Evolutionary conservation across 495 filamentous ascomycete genomes (phyloP).

Genomic region (Friedmanniomyces endolithicus): DNA sequence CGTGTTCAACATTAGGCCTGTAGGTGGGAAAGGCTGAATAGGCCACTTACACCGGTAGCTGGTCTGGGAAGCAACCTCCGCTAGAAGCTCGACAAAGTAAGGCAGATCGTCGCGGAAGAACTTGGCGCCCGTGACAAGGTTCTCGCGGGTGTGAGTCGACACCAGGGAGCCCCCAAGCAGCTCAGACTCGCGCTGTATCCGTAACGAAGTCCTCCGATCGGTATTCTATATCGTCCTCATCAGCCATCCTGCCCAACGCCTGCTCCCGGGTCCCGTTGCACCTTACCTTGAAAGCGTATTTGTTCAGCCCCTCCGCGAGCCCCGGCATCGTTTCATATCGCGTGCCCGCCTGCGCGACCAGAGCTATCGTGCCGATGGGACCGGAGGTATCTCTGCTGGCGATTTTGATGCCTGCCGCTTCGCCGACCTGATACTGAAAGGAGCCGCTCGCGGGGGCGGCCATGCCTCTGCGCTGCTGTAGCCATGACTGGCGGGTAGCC

Average conservation of each 20-base stretch:
- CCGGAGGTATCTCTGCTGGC: slow-evolving; percentile 77
- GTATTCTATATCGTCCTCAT: slow-evolving; percentile 50
- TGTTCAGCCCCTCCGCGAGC: slow-evolving; percentile 75
- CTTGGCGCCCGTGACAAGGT: slow-evolving; percentile 78
- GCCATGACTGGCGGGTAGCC: slow-evolving; percentile 54
- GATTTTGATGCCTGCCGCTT: slow-evolving; percentile 77
- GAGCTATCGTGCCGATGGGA: slow-evolving; percentile 74
- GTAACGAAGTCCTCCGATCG: slow-evolving; percentile 67
- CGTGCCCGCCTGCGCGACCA: slow-evolving; percentile 87
- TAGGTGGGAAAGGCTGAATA: not conserved
- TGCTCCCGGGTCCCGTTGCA: not conserved
- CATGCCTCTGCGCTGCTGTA: slow-evolving; percentile 54
- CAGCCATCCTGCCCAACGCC: slow-evolving; percentile 3
- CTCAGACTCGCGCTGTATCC: slow-evolving; percentile 88
- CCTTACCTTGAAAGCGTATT: slow-evolving; percentile 86
- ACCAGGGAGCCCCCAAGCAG: slow-evolving; percentile 78
- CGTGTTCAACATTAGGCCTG: not conserved
- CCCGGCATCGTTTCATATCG: slow-evolving; percentile 83
- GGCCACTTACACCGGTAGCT: slow-evolving; percentile 45
- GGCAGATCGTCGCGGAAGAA: slow-evolving; percentile 91
- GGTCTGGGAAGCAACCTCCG: slow-evolving; percentile 76
- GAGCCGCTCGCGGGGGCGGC: slow-evolving; percentile 69
- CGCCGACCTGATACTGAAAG: slow-evolving; percentile 77
- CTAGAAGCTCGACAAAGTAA: slow-evolving; percentile 93
- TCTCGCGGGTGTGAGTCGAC: slow-evolving; percentile 81